Conservation (phyloP, 495 filamentous ascomycete species). For the Penicillium chermesinum region DNA sequence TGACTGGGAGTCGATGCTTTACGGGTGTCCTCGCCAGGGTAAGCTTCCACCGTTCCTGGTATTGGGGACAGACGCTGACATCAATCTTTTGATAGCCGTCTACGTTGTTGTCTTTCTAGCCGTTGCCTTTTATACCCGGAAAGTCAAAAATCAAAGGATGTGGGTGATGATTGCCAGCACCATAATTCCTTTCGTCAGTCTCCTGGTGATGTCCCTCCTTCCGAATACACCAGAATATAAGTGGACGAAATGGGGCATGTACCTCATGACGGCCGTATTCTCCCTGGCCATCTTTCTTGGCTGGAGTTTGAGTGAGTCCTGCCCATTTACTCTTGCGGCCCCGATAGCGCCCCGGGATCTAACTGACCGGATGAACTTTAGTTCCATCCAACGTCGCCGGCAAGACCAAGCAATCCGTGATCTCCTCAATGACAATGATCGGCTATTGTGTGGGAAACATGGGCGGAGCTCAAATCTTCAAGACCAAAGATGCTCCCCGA, state of each 20-base stretch:
- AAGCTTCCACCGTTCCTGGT: too few species aligned
- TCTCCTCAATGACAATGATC: background rate
- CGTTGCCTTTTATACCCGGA: background rate
- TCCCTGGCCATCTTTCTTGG: background rate
- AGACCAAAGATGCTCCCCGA: background rate
- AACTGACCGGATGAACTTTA: background rate
- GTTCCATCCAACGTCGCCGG: slow-evolving; percentile 3
- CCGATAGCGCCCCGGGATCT: background rate
- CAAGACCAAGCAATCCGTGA: background rate
- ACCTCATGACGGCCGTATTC: background rate
- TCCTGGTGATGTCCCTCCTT: background rate
- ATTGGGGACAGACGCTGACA: too few species aligned
- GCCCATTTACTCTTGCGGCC: background rate
- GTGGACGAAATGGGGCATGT: background rate
- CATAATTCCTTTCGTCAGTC: background rate
- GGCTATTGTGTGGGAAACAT: background rate
- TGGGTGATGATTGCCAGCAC: background rate
- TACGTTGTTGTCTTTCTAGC: background rate
- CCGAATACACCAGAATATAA: background rate
- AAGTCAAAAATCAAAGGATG: background rate
- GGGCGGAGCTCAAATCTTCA: background rate
- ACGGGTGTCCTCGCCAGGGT: background rate
- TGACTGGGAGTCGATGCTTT: background rate
- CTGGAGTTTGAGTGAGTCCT: background rate
- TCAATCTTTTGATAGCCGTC: too few species aligned